Evolutionary conservation across 805 yeast genomes (phyloP).

Genomic region (Metschnikowia lochheadii): DNA sequence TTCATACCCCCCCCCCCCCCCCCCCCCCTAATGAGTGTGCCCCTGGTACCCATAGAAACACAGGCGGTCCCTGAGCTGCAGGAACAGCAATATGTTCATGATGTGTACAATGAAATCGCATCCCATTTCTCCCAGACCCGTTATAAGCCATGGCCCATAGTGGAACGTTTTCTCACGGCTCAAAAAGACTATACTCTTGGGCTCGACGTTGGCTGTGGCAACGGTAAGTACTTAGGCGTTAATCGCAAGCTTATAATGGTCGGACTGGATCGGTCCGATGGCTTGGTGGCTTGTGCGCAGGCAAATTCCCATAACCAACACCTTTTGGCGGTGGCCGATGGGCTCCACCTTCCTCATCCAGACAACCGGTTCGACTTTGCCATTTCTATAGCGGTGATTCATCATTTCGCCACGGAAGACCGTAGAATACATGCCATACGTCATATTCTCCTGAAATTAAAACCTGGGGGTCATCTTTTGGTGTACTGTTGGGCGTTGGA

Average conservation of each 20-base stretch:
- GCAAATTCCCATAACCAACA: slow-evolving; percentile 31
- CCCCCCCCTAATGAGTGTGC: slow-evolving; percentile 28
- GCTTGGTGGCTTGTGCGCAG: slow-evolving; percentile 61
- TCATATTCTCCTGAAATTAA: slow-evolving; percentile 61
- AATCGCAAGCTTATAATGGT: slow-evolving; percentile 65
- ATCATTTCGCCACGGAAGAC: slow-evolving; percentile 84
- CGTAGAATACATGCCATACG: slow-evolving; percentile 73
- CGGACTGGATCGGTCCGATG: slow-evolving; percentile 73
- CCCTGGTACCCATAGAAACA: slow-evolving; percentile 26
- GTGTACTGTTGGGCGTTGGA: slow-evolving; percentile 97
- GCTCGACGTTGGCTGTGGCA: slow-evolving; percentile 94
- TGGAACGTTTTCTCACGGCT: slow-evolving; percentile 57
- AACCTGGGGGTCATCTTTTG: slow-evolving; percentile 61
- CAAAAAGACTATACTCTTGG: slow-evolving; percentile 63
- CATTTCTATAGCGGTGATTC: slow-evolving; percentile 91
- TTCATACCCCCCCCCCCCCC: no score
- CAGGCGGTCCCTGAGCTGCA: slow-evolving; percentile 45
- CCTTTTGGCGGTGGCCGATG: slow-evolving; percentile 79
- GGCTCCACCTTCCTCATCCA: slow-evolving; percentile 48
- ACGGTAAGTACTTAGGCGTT: slow-evolving; percentile 82
- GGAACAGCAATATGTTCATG: slow-evolving; percentile 80
- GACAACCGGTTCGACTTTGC: slow-evolving; percentile 67
- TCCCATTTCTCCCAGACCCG: slow-evolving; percentile 89
- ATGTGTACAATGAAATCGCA: slow-evolving; percentile 92
- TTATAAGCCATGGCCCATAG: slow-evolving; percentile 97